Percentiles rank a stretch among this genome's conserved stretches.
Conservation (phyloP, 441 rosid species). For the Croton laevigatus region DNA sequence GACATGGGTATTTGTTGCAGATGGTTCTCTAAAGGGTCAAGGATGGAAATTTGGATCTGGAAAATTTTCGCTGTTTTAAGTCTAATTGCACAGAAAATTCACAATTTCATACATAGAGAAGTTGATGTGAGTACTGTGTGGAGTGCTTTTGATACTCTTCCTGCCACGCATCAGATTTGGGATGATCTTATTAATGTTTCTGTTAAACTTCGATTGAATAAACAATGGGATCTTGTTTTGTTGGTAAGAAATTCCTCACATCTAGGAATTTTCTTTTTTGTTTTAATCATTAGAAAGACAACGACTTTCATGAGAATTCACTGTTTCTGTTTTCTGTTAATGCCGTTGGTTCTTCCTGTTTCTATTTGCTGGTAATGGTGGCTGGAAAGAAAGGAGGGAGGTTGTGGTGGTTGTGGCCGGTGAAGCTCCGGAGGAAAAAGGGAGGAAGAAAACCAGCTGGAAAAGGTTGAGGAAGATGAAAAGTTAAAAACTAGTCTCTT, state of each 20-base stretch:
- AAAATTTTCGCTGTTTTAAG: slow-evolving; percentile 84
- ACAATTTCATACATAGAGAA: slow-evolving; percentile 49
- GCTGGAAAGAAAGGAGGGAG: no score
- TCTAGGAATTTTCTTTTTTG: background rate
- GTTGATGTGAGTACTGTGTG: slow-evolving; percentile 44
- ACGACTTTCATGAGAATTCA: background rate
- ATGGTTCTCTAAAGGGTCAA: slow-evolving; percentile 78
- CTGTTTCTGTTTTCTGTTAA: no score
- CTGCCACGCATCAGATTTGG: slow-evolving; percentile 69
- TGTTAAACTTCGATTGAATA: slow-evolving; percentile 79
- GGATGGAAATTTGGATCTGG: slow-evolving; percentile 98
- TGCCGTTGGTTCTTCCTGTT: no score
- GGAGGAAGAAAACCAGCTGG: no score
- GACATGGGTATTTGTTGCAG: slow-evolving; percentile 26
- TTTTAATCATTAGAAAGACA: background rate
- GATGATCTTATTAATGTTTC: slow-evolving; percentile 78
- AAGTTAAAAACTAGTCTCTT: no score
- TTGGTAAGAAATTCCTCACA: slow-evolving; percentile 39
- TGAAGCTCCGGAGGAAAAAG: no score
- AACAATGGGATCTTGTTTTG: slow-evolving; percentile 67
- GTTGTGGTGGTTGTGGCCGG: no score
- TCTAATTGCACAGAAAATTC: slow-evolving; percentile 67
- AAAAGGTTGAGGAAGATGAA: no score
- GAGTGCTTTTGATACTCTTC: slow-evolving; percentile 60
- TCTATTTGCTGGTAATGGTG: no score